These are phyloP conservation scores for Tieghemostelium lacteum DNA, from an alignment of 78 protist species.

Conservation along the genomic window DNA sequence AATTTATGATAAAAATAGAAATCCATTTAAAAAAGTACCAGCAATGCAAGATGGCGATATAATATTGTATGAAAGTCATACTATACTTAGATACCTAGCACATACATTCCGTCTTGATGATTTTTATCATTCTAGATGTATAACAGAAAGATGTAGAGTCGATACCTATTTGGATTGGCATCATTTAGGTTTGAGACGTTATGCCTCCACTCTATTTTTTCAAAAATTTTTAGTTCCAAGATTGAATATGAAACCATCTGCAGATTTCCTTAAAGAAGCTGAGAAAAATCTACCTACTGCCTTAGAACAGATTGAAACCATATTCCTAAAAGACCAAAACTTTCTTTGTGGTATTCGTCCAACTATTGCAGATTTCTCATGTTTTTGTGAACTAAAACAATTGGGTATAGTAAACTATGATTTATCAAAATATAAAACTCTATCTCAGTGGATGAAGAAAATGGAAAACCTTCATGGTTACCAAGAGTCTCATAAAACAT, in stretches of 20 bases:
- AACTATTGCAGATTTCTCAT: conserved; percentile 33
- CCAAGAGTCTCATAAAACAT: not conserved
- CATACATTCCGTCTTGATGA: not conserved
- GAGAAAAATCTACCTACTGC: not conserved
- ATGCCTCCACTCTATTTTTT: not conserved
- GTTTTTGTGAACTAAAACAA: conserved; percentile 40
- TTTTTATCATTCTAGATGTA: not conserved
- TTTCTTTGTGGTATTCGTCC: not conserved
- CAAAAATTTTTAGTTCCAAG: conserved; percentile 18
- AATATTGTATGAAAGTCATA: not conserved
- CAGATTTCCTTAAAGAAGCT: not conserved
- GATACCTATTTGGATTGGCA: conserved; percentile 44
- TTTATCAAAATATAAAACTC: not conserved
- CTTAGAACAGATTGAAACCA: conserved; percentile 9
- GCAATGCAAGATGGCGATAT: not conserved
- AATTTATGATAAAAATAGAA: not conserved
- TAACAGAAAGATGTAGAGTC: not conserved
- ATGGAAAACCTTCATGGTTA: conserved; percentile 20
- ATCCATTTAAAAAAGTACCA: not conserved
- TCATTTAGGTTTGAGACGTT: not conserved
- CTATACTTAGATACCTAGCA: not conserved
- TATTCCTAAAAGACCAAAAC: too few species aligned
- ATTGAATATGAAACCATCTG: not conserved
- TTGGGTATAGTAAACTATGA: not conserved
- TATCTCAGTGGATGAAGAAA: conserved; percentile 5